A percentile compares a stretch with the other conserved stretches of the same genome.
phyloP scores from a whole-genome alignment of 2,329 filamentous ascomycete species.

The Neonectria hederae region DNA sequence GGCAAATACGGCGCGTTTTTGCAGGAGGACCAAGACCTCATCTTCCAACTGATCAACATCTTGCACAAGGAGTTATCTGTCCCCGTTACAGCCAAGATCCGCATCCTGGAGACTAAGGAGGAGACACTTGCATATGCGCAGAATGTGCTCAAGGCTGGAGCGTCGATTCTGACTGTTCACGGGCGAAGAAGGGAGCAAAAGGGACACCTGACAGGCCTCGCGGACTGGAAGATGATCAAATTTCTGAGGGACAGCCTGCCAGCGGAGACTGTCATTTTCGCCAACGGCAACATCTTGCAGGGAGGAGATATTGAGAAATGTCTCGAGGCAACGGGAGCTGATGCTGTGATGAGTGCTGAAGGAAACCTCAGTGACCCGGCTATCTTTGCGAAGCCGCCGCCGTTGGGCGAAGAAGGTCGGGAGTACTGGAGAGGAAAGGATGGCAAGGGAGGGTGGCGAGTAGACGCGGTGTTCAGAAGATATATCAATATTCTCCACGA shows the following conservation, averaged over 20 bases:
- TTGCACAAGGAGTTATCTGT: constrained; percentile 81
- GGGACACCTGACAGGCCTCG: constrained; percentile 91
- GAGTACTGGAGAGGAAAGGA: constrained; percentile 89
- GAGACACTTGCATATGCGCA: constrained; percentile 88
- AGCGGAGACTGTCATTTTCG: constrained; percentile 90
- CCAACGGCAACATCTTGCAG: constrained; percentile 93
- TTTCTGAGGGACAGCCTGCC: constrained; percentile 86
- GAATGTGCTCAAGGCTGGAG: constrained; percentile 86
- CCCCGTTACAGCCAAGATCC: constrained; percentile 94
- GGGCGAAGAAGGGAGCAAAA: constrained; percentile 91
- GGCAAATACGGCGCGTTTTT: constrained; percentile 94
- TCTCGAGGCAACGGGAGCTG: constrained; percentile 83
- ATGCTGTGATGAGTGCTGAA: constrained; percentile 96
- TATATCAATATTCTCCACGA: constrained; percentile 92
- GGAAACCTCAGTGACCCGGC: constrained; percentile 92
- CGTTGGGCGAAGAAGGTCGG: constrained; percentile 70
- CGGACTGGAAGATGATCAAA: constrained; percentile 88
- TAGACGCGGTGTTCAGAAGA: constrained; percentile 86
- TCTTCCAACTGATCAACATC: constrained; percentile 84
- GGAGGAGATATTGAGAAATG: constrained; percentile 81
- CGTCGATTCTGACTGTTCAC: constrained; percentile 93
- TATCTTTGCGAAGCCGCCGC: constrained; percentile 79
- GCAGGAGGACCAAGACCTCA: constrained; percentile 89
- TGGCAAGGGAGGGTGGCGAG: constrained; percentile 83
- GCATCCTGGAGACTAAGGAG: constrained; percentile 86